Evolutionary conservation across 2,329 filamentous ascomycete species (phyloP).

Genomic region (Raffaelea ambrosiae): DNA sequence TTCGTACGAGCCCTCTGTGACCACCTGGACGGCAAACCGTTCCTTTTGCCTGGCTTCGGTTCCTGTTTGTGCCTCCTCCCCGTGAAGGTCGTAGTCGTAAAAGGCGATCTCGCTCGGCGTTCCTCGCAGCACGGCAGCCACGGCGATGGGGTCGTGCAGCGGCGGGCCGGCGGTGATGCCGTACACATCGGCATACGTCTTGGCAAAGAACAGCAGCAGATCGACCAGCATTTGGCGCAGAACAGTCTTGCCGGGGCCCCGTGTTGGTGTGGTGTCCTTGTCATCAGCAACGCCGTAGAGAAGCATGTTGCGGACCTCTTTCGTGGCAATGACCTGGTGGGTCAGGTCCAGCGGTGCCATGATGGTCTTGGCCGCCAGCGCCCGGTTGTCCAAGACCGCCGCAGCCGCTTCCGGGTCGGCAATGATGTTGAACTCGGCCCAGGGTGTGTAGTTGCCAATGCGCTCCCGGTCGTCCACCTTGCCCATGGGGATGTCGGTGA

Average conservation of each 20-base stretch:
- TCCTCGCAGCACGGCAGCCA: neutral
- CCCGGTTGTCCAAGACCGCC: neutral
- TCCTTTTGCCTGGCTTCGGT: neutral
- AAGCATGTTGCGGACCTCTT: neutral
- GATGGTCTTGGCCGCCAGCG: neutral
- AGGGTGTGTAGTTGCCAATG: neutral
- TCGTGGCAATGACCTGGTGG: neutral
- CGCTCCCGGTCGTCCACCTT: neutral
- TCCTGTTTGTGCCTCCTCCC: neutral
- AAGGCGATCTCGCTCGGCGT: neutral
- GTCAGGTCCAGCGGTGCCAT: neutral
- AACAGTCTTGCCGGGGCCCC: neutral
- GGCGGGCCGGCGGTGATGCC: neutral
- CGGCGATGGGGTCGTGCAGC: conserved; percentile 1
- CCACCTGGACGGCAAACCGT: neutral
- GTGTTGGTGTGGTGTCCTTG: neutral
- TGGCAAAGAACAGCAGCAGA: neutral
- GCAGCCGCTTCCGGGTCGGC: neutral
- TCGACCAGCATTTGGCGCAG: neutral
- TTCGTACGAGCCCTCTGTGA: neutral
- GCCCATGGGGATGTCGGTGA: neutral
- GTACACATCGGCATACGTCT: neutral
- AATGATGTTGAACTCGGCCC: conserved; percentile 3
- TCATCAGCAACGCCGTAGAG: neutral
- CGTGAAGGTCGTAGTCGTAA: neutral